A percentile compares a stretch with the other conserved stretches of the same genome.
Conservation (phyloP, 2,329 filamentous ascomycete species). For the Xylaria sp. region DNA sequence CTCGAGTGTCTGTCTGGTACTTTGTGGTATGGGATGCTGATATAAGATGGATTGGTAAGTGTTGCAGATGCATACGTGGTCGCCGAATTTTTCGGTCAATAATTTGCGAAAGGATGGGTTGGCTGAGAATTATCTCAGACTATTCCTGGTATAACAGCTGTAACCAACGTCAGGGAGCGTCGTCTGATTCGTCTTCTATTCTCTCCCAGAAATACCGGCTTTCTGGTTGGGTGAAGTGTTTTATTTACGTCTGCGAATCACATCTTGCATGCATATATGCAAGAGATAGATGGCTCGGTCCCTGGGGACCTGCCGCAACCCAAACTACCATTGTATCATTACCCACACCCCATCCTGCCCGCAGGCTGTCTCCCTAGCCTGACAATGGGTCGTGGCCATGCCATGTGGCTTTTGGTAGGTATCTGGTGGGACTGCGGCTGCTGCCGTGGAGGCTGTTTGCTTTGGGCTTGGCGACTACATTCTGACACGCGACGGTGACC, state of each 20-base stretch:
- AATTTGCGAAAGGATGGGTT: conserved; percentile 21
- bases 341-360: conserved; percentile 21
- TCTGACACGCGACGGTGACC: conserved; percentile 12
- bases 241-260: conserved; percentile 36
- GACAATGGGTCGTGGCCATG: conserved; percentile 29
- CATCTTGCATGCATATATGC: conserved; percentile 23
- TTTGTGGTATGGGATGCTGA: conserved; percentile 27
- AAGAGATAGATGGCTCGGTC: conserved; percentile 25
- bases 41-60: conserved; percentile 27
- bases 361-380: conserved; percentile 18
- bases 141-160: conserved; percentile 23
- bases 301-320: conserved; percentile 20
- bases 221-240: conserved; percentile 29
- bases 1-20: conserved; percentile 28
- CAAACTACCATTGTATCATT: conserved; percentile 17
- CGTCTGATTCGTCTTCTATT: conserved; percentile 26
- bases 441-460: conserved; percentile 28
- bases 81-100: conserved; percentile 36
- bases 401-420: conserved; percentile 34
- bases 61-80: conserved; percentile 25
- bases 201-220: not conserved
- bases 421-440: conserved; percentile 35
- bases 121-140: conserved; percentile 23
- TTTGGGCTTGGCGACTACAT: conserved; percentile 32
- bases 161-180: not conserved